Evolutionary conservation across 2,329 filamentous ascomycete genomes (phyloP).

Genomic region (Xylariales sp.): DNA sequence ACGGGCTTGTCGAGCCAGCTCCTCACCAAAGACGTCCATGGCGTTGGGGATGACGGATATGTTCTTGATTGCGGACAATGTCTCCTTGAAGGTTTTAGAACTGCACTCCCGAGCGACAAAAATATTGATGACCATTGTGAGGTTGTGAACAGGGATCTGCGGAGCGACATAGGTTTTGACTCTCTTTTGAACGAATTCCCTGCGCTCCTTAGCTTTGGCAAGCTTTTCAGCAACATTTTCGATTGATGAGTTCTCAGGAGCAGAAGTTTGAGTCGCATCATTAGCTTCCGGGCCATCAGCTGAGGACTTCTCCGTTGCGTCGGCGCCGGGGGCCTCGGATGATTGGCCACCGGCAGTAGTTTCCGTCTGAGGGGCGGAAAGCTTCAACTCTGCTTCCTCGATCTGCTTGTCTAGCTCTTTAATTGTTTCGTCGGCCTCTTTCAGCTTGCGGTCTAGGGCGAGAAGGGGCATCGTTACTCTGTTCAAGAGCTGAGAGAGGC

Average conservation of each 20-base stretch:
- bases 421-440: slow-evolving; percentile 34
- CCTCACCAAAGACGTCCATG: slow-evolving; percentile 86
- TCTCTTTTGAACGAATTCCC: slow-evolving; percentile 41
- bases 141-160: slow-evolving; percentile 80
- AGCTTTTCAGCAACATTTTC: slow-evolving; percentile 3
- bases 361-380: slow-evolving; percentile 23
- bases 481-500: slow-evolving; percentile 80
- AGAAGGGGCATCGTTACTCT: slow-evolving; percentile 84
- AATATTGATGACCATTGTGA: slow-evolving; percentile 93
- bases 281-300: too few relatives aligned
- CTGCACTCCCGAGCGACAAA: slow-evolving; percentile 95
- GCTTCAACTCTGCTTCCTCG: slow-evolving; percentile 20
- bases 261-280: too few relatives aligned
- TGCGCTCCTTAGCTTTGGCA: slow-evolving; percentile 33
- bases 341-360: slow-evolving; percentile 23
- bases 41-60: slow-evolving; percentile 88
- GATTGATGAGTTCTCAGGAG: slow-evolving; percentile 5
- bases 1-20: slow-evolving; percentile 84
- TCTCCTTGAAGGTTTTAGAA: slow-evolving; percentile 96
- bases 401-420: slow-evolving; percentile 32
- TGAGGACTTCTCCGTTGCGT: slow-evolving; percentile 1
- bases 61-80: slow-evolving; percentile 97
- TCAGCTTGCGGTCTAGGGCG: slow-evolving; percentile 65
- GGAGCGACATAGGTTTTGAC: slow-evolving; percentile 69
- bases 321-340: slow-evolving; percentile 16